These are phyloP conservation scores for Falciphora oryzae DNA, from an alignment of 2,329 filamentous ascomycete species.

Conservation along the genomic window DNA sequence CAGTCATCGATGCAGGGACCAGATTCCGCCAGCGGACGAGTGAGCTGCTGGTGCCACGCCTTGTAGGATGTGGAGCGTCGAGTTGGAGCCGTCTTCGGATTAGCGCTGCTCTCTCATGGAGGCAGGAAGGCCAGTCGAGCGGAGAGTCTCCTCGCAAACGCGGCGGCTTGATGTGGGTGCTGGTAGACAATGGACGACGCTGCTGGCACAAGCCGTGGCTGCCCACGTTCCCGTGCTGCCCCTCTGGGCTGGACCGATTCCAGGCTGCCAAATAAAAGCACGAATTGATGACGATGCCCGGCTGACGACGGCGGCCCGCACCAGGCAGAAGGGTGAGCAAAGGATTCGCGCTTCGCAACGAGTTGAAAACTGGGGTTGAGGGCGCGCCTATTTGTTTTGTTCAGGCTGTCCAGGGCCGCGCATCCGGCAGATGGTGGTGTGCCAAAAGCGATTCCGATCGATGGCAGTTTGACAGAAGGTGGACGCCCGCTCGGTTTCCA, in stretches of 20 bases:
- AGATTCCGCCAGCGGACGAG: not conserved
- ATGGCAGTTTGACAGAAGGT: not conserved
- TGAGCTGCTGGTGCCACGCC: not conserved
- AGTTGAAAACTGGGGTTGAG: not conserved
- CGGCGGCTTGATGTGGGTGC: too few relatives aligned
- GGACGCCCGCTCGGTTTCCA: not conserved
- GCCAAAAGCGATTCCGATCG: not conserved
- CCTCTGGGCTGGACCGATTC: not conserved
- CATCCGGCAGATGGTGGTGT: not conserved
- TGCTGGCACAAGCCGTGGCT: not conserved
- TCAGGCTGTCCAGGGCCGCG: not conserved
- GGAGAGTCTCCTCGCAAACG: not conserved
- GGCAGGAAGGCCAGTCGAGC: not conserved
- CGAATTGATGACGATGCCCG: too few relatives aligned
- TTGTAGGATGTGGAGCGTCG: not conserved
- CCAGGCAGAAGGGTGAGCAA: not conserved
- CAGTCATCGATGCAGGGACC: conserved; percentile 1
- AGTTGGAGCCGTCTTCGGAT: not conserved
- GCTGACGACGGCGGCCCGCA: not conserved
- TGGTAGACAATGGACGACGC: not conserved
- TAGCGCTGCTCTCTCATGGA: not conserved
- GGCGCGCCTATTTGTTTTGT: not conserved
- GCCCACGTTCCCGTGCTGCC: not conserved
- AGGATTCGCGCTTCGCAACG: too few relatives aligned
- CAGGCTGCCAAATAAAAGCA: not conserved